A percentile compares a stretch with the other conserved stretches of the same genome.
Evolutionary conservation across 169 alveolate species (phyloP).

Genomic region (Eimeria nieschulzi): DNA sequence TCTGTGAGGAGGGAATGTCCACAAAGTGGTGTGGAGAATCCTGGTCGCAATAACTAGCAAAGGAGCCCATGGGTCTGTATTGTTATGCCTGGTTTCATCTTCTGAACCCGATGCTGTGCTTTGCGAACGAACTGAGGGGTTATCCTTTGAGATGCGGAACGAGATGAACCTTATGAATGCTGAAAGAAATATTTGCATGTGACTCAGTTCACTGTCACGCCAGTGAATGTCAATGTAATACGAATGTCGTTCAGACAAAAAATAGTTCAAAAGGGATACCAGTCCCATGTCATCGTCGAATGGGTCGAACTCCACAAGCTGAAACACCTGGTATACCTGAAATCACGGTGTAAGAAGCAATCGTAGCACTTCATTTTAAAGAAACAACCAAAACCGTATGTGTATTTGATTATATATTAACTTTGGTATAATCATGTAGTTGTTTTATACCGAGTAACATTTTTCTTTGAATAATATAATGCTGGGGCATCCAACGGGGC

Average conservation of each 20-base stretch:
- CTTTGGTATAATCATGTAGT: not conserved
- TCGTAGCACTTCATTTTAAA: not conserved
- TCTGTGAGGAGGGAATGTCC: constrained; percentile 75
- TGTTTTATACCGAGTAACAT: too few relatives aligned
- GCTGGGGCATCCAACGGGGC: not conserved
- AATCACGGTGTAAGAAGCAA: not conserved
- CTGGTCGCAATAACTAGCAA: constrained; percentile 41
- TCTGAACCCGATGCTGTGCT: not conserved
- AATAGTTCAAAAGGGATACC: constrained; percentile 77
- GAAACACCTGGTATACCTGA: constrained; percentile 60
- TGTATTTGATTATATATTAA: not conserved
- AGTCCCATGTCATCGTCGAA: constrained; percentile 81
- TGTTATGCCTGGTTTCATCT: not conserved
- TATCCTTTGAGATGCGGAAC: too few relatives aligned
- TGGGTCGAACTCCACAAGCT: constrained; percentile 58
- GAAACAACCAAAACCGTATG: too few relatives aligned
- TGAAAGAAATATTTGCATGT: constrained; percentile 75
- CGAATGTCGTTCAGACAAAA: constrained; percentile 80
- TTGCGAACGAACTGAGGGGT: too few relatives aligned
- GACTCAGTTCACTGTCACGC: constrained; percentile 75
- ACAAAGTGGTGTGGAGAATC: constrained; percentile 37
- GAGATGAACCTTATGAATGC: constrained; percentile 63
- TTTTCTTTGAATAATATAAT: not conserved
- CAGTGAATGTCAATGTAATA: constrained; percentile 81
- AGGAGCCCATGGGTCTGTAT: not conserved